phyloP scores from a whole-genome alignment of 1,284 basidiomycete genomes.

The Cryptococcus maquisensis region DNA sequence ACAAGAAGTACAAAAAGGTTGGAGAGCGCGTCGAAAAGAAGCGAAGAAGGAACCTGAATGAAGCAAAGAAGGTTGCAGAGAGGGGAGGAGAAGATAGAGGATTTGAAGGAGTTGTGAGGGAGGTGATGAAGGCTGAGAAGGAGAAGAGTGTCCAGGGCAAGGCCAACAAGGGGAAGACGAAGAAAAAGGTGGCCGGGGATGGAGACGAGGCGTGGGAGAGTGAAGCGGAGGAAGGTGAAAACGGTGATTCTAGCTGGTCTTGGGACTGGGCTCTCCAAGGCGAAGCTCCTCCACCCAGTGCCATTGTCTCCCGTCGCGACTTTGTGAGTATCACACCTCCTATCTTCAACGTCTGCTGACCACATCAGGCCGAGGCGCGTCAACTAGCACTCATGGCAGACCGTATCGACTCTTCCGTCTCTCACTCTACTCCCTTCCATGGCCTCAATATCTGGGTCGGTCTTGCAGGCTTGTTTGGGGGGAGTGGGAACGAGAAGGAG shows the following conservation, averaged over 20 bases:
- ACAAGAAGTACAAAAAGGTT: slow-evolving; percentile 39
- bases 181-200: background rate
- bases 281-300: slow-evolving; percentile 48
- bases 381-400: slow-evolving; percentile 45
- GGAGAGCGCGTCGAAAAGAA: slow-evolving; percentile 37
- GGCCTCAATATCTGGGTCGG: slow-evolving; percentile 42
- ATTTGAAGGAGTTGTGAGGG: slow-evolving; percentile 5
- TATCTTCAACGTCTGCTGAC: background rate
- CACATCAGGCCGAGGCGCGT: slow-evolving; percentile 35
- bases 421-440: slow-evolving; percentile 13
- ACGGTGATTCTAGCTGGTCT: slow-evolving; percentile 21
- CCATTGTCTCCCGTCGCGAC: slow-evolving; percentile 45
- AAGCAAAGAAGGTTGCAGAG: slow-evolving; percentile 30
- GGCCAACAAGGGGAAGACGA: background rate
- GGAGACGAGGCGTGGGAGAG: slow-evolving; percentile 5
- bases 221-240: slow-evolving; percentile 9
- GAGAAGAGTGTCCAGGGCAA: background rate
- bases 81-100: slow-evolving; percentile 12
- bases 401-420: slow-evolving; percentile 28
- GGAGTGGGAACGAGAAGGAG: slow-evolving; percentile 17
- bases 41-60: slow-evolving; percentile 38
- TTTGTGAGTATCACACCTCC: slow-evolving; percentile 31
- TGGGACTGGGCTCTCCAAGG: slow-evolving; percentile 47
- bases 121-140: slow-evolving; percentile 16
- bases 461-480: slow-evolving; percentile 34